These are phyloP conservation scores for Porodaedalea pini DNA, from an alignment of 1,284 basidiomycete genomes.

Conservation along the genomic window DNA sequence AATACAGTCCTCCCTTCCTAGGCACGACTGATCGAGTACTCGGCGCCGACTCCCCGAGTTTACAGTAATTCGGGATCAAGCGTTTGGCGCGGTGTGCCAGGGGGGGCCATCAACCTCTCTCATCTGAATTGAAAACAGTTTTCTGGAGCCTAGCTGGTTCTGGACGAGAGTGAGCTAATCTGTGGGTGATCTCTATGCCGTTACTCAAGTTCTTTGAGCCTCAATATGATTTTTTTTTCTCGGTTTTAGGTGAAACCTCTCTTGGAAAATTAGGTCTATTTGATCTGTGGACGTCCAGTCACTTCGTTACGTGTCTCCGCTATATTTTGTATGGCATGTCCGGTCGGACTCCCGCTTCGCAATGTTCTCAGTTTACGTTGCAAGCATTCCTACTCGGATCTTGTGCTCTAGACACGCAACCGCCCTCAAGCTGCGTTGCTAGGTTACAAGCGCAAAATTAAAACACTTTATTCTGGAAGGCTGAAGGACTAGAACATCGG, in stretches of 20 bases:
- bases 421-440: background rate
- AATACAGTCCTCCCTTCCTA: background rate
- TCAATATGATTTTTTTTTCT: background rate
- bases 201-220: background rate
- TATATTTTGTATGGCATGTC: background rate
- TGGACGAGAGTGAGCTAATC: background rate
- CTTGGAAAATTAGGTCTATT: background rate
- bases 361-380: background rate
- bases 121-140: background rate
- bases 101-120: background rate
- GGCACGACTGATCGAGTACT: background rate
- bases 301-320: background rate
- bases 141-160: background rate
- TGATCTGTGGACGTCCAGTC: background rate
- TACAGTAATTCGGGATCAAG: background rate
- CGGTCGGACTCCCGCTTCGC: background rate
- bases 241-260: background rate
- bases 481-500: too few relatives aligned
- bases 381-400: background rate
- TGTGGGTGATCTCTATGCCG: too few relatives aligned
- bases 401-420: background rate
- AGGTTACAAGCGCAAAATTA: background rate
- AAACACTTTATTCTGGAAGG: background rate
- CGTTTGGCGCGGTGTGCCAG: slow-evolving; percentile 1
- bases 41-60: background rate